Evolutionary conservation across 169 alveolate species (phyloP), one percentile per base, ranked within the genome.

Genomic region (Cryptosporidium ryanae): DNA sequence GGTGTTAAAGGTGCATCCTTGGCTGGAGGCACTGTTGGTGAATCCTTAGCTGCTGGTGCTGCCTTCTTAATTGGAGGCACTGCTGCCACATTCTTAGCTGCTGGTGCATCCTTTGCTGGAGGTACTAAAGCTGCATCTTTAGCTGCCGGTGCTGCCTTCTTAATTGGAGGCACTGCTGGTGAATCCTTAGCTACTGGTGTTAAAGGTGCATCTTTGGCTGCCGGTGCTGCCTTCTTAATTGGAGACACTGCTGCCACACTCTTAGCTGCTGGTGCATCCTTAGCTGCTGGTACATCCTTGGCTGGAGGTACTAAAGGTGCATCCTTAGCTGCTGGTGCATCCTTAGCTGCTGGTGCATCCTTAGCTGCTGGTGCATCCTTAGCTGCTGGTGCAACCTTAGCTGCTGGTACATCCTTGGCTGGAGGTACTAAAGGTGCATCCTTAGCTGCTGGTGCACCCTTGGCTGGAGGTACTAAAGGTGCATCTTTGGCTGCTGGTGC

Each of bases 341-440:
- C n/a, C n/a, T n/a, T n/a, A n/a, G n/a, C n/a, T n/a, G 49, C 1
- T 46, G 82, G 66, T 8, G 66, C 82, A 25, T 67, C 82, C 66
- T 67, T 67, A 17, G 44, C 50, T 0, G 23, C n/a, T 25, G 52
- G 48, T 0, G 65, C 38, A 15, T 10, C 1, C 32, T 54, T 38
- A 13, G 61, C 68, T 17, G 31, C 84, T 31, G 49, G 32, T 3
- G 18, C 23, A 1, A 59, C 21, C 12, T 32, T n/a, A n/a, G 52
- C 27, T 15, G 57, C 66, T 52, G 84, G 84, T 18, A 68, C 84
- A 18, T 71, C 82, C 0, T 67, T 67, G 2, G 44, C 57, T 31
- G 84, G 59, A 15, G 68, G 55, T 0, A 25, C 57, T 0, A 68
- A 15, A 2, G 68, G 70, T 10, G 68, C 68, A 18, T 57, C 59